Conservation (phyloP, 352 stramenopile species). For the Peronospora destructor region DNA sequence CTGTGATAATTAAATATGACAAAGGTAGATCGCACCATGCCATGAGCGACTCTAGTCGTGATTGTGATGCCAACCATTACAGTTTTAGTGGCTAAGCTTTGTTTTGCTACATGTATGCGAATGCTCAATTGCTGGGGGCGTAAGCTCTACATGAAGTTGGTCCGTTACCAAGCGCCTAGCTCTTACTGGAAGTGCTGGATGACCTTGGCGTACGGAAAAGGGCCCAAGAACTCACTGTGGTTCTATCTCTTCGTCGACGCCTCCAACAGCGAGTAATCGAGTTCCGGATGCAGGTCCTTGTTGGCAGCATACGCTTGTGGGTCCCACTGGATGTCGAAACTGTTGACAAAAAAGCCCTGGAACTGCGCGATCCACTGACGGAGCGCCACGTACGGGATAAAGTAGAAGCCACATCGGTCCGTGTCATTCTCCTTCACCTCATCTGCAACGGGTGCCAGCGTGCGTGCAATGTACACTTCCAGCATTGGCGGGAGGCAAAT, state of each 20-base stretch:
- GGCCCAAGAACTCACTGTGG: constrained; percentile 60
- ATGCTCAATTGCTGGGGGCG: no score
- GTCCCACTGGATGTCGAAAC: constrained; percentile 70
- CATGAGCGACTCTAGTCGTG: no score
- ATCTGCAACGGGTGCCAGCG: constrained; percentile 40
- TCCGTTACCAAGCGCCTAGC: background rate
- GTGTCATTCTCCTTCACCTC: constrained; percentile 71
- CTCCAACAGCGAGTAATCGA: constrained; percentile 66
- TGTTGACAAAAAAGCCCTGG: constrained; percentile 80
- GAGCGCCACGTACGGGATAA: constrained; percentile 74
- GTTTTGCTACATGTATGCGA: no score
- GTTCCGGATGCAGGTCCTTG: constrained; percentile 33
- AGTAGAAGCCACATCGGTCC: constrained; percentile 77
- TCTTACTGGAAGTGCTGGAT: constrained; percentile 38
- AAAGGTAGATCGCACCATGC: no score
- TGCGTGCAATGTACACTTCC: constrained; percentile 55
- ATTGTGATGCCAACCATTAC: no score
- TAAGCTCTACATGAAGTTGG: background rate
- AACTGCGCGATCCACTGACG: constrained; percentile 72
- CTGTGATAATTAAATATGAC: no score
- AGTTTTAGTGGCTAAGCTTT: no score
- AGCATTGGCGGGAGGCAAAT: constrained; percentile 74
- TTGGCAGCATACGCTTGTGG: constrained; percentile 62
- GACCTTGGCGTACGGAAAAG: constrained; percentile 66
- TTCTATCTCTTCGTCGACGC: constrained; percentile 63